Evolutionary conservation across 1,284 basidiomycete species (phyloP).

Genomic region (Rhodotorula sp.): DNA sequence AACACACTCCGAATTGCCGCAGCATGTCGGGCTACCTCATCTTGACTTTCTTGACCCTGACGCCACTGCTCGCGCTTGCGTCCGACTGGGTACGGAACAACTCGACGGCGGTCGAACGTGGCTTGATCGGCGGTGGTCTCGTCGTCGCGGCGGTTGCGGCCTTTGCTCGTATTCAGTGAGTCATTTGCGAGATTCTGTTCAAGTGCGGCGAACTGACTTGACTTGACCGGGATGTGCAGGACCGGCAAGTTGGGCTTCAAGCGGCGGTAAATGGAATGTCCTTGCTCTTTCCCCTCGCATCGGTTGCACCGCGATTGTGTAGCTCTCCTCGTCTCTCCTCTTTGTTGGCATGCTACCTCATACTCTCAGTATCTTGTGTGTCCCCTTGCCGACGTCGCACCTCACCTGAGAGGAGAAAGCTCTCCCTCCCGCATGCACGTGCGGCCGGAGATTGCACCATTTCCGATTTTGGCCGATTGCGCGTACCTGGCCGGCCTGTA

Average conservation of each 20-base stretch:
- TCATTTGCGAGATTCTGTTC: too few species aligned
- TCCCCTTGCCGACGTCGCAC: too few species aligned
- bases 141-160: constrained; percentile 23
- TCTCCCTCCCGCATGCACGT: too few species aligned
- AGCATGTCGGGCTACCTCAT: constrained; percentile 40
- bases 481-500: too few species aligned
- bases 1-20: not conserved
- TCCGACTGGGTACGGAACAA: constrained; percentile 39
- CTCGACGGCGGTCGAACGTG: constrained; percentile 21
- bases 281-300: not conserved
- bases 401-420: too few species aligned
- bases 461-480: too few species aligned
- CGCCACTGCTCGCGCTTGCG: constrained; percentile 38
- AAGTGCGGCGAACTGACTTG: not conserved
- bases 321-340: too few species aligned
- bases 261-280: not conserved
- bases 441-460: too few species aligned
- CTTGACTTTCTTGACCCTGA: constrained; percentile 32
- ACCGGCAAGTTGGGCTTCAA: constrained; percentile 15
- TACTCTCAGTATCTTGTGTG: too few species aligned
- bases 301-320: too few species aligned
- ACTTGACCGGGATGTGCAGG: not conserved
- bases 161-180: constrained; percentile 15
- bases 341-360: too few species aligned
- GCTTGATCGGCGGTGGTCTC: constrained; percentile 27